phyloP scores from a whole-genome alignment of 352 stramenopile genomes.

The Globisporangium echinulatum region DNA sequence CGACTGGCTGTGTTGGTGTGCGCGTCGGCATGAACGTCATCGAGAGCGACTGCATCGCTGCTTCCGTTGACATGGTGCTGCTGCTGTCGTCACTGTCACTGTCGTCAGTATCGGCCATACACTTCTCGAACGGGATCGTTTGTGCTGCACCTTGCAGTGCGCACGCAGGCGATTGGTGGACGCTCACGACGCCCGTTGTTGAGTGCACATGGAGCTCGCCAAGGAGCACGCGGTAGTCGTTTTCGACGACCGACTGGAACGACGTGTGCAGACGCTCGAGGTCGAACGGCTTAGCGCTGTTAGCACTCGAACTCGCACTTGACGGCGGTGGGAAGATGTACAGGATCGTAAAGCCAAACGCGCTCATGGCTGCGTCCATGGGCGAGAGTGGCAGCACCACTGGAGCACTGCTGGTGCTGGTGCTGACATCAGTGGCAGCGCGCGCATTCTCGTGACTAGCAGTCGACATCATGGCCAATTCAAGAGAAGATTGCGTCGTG shows the following conservation, averaged over 20 bases:
- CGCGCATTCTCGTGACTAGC: too few species aligned
- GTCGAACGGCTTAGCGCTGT: conserved; percentile 16
- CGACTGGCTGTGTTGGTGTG: conserved; percentile 18
- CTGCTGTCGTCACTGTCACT: too few species aligned
- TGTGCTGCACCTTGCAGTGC: conserved; percentile 11
- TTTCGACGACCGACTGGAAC: conserved; percentile 24
- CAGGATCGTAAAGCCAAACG: conserved; percentile 37
- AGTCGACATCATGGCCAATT: too few species aligned
- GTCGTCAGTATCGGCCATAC: too few species aligned
- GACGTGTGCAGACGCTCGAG: conserved; percentile 32
- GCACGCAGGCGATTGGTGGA: conserved; percentile 19
- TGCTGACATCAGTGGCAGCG: too few species aligned
- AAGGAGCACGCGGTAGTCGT: conserved; percentile 43
- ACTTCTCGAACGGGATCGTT: conserved; percentile 30
- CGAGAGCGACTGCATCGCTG: conserved; percentile 24
- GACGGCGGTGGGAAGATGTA: conserved; percentile 48
- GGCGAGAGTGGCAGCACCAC: conserved; percentile 32
- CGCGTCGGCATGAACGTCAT: conserved; percentile 27
- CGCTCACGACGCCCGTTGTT: conserved; percentile 20
- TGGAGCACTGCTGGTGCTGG: too few species aligned
- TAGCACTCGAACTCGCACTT: too few species aligned
- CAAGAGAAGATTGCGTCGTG: too few species aligned
- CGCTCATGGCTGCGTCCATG: conserved; percentile 45
- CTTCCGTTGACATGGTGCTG: conserved; percentile 21
- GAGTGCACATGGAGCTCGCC: conserved; percentile 27